These are phyloP conservation scores for Blastocystis sp. DNA, from an alignment of 352 stramenopile genomes.

Conservation along the genomic window DNA sequence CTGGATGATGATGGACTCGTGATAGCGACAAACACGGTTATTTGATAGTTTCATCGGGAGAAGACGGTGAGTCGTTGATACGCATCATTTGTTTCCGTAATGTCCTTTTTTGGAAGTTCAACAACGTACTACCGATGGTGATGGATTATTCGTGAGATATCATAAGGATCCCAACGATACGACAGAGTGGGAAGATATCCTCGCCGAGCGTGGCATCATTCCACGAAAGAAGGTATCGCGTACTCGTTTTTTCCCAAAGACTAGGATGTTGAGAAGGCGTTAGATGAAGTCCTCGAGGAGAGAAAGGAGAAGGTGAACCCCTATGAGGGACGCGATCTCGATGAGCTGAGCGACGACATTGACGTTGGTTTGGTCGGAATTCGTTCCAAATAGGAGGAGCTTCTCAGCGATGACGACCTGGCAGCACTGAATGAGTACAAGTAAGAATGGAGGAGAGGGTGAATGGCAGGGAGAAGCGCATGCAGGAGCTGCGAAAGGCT, in stretches of 20 bases:
- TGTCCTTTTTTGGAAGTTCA: conserved; percentile 54
- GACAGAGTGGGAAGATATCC: conserved; percentile 56
- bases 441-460: neutral
- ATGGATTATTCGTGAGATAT: conserved; percentile 10
- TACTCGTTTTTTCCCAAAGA: too few species aligned
- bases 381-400: conserved; percentile 55
- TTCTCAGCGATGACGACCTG: conserved; percentile 56
- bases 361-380: conserved; percentile 50
- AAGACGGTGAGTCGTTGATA: too few species aligned
- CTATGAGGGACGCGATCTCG: conserved; percentile 58
- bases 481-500: conserved; percentile 53
- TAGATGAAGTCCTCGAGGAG: conserved; percentile 53
- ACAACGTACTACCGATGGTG: neutral
- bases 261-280: conserved; percentile 51
- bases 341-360: conserved; percentile 62
- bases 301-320: conserved; percentile 54
- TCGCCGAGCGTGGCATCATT: conserved; percentile 36
- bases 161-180: conserved; percentile 55
- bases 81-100: too few species aligned
- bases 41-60: too few species aligned
- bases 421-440: conserved; percentile 54
- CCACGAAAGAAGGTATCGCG: conserved; percentile 35
- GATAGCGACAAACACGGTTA: too few species aligned
- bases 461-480: conserved; percentile 39
- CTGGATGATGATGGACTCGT: too few species aligned